Evolutionary conservation across 257 asterid genomes (phyloP), one percentile per base, ranked within the genome.

Genomic region (Cordia subcordata): DNA sequence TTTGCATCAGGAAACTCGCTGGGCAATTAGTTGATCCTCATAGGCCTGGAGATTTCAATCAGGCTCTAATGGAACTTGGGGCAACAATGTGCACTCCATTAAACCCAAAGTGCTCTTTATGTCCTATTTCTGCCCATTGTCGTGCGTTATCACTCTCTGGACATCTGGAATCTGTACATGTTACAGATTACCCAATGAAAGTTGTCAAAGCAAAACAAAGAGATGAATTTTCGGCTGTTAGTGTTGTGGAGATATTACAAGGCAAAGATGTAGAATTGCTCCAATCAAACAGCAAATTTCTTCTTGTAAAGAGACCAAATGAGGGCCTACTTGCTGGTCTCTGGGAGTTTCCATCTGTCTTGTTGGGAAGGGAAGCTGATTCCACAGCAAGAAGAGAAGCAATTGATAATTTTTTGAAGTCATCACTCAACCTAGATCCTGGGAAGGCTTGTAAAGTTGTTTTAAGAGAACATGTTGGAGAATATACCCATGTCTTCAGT

Each of bases 21-120:
- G 70, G 84, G 38, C 86, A 86, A 82, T 68, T 92, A 71, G 97
- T 92, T 68, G 97, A 92, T 73, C 87, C 76, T 63, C 72, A 47
- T 57, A 88, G 95, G 76, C 97, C 99, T 58, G 99, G 99, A 66
- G 96, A 86, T 77, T 88, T 92, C 74, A 92, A 92, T 71, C 99
- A 92, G 85, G 88, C 96, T 60, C 64, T 92, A 65, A 92, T 92
- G 99, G 99, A 92, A 73, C 96, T 92, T 59, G 99, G 99, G 68
- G 97, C 99, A n/a, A 88, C 96, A 10, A 8, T 80, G 23, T 92
- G 97, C 80, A 84, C 86, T 61, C 62, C 53, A 37, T 15, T 71
- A 39, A 53, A 74, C 61, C 96, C 96, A 58, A 69, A 80, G 68
- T 92, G 99, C 77, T 70, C 83, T 65, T 51, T 49, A n/a, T 92